Evolutionary conservation across 2,329 filamentous ascomycete species (phyloP), one percentile per base, ranked within the genome.

Genomic region (Trichocomaceae sp.): DNA sequence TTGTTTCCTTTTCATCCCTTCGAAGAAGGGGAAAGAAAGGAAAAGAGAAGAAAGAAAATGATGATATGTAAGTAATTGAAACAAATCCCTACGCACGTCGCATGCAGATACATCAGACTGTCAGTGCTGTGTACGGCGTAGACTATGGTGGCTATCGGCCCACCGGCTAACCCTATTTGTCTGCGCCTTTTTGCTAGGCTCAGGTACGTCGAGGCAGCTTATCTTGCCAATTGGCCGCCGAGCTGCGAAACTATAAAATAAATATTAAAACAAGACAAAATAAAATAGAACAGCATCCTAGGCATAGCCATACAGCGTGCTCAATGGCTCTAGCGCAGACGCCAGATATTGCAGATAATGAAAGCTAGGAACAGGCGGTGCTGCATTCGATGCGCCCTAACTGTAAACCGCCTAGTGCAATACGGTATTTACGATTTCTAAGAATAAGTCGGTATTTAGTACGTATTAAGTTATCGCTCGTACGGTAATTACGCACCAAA

Each of bases 101-200:
- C n/a, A n/a, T n/a, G n/a, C n/a, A n/a, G n/a, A n/a, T n/a, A 29
- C 7, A 29, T 5, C 26, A 29, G 26, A 6, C 26, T 29, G 8
- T 29, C 23, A 26, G 23, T 7, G 23, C 23, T 26, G 4, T 4
- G 23, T 26, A 26, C 23, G 23, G 23, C 3, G 23, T 26, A 26
- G 23, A 4, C 23, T 26, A 26, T 26, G 26, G 10, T 29, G 26
- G 26, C 26, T 50, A 55, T 55, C 53, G 53, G 31, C 41, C 47
- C 53, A 50, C 53, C 39, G n/a, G 19, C n/a, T 31, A 39, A 45
- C 19, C 20, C 44, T 22, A 47, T 47, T 47, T 29, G 46, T 26
- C 39, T 37, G 52, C 45, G 44, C 39, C 35, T 49, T 42, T 50
- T 29, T 45, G 22, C 33, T 55, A 48, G 46, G 19, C 51, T 53